Evolutionary conservation across 139 green algal genomes (phyloP).

Genomic region (Closterium sp.): DNA sequence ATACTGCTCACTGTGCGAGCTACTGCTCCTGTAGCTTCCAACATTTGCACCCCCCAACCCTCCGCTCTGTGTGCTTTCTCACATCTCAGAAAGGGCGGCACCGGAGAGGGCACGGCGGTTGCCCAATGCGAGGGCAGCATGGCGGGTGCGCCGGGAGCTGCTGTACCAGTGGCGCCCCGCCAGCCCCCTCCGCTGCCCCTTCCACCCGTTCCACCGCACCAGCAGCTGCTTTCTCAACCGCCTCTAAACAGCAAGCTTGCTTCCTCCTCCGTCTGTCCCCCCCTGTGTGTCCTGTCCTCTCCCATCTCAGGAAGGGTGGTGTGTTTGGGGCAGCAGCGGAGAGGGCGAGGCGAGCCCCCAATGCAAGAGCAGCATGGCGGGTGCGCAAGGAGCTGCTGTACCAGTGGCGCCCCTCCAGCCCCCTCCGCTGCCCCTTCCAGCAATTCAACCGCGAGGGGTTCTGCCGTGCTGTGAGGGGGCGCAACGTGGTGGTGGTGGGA

Average conservation of each 20-base stretch:
- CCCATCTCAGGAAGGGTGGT: not conserved
- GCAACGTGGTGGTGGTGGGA: slow-evolving; percentile 24
- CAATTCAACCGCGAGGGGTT: slow-evolving; percentile 18
- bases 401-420: not conserved
- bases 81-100: not conserved
- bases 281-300: not conserved
- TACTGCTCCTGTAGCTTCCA: too few species aligned
- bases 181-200: not conserved
- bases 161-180: slow-evolving; percentile 11
- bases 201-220: not conserved
- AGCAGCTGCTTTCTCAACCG: not conserved
- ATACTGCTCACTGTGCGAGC: too few species aligned
- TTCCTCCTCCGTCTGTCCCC: not conserved
- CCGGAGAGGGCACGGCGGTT: not conserved
- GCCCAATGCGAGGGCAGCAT: not conserved
- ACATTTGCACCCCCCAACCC: too few species aligned
- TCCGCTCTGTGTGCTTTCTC: too few species aligned
- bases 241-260: not conserved
- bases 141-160: slow-evolving; percentile 10
- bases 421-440: not conserved
- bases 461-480: slow-evolving; percentile 3
- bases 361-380: not conserved
- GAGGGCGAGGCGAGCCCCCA: not conserved
- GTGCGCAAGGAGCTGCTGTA: slow-evolving; percentile 12
- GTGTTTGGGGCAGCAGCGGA: slow-evolving; percentile 9